Base-by-base conservation (phyloP, 768 basidiomycete species). In the Vishniacozyma victoriae region DNA sequence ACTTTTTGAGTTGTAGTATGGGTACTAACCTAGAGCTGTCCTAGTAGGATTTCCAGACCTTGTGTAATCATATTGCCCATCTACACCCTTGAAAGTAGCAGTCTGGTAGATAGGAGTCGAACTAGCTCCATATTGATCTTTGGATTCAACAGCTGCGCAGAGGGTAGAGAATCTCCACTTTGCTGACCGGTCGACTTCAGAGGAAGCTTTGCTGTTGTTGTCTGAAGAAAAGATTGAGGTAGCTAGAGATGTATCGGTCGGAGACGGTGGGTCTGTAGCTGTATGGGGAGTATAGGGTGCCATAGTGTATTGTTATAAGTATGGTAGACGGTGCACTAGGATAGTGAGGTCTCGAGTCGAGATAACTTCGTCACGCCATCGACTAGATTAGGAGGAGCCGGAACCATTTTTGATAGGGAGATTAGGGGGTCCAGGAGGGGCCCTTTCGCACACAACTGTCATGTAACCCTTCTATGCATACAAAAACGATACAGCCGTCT, bases 31-130 rank as follows among this genome's bases (percentile, higher is more conserved):
- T 50, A 99, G 80, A 73, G 95, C 90, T 42, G 82, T 90, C 69
- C 95, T 78, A 6, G 95, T 99, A 2, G 95, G 95, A 72, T 99
- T 99, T 24, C 95, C 95, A 64, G 87, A 90, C 52, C 95, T 78
- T 12, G 86, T 79, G 74, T 97, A 99, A 73, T 97, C 93, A 67
- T 91, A 99, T 25, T 59, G 48, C 43, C 85, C 87, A 15, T 78
- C 79, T 35, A 93, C 75, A 38, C 93, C 95, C 75, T 97, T 97
- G 81, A 99, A 97, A 0, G 95, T 99, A 6, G 95, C 82, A 1
- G 90, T 86, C 75, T 97, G 95, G 74, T 97, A 99, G 73, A 99
- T 97, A 18, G 95, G 95, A 1, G 96, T 89, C 5, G 85, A 86
- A 59, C 86, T 89, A 50, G 87, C 83, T 16, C 91, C 91, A 70